Base-by-base conservation (phyloP, 73 alveolate genomes). In the Diophrys appendiculata region DNA sequence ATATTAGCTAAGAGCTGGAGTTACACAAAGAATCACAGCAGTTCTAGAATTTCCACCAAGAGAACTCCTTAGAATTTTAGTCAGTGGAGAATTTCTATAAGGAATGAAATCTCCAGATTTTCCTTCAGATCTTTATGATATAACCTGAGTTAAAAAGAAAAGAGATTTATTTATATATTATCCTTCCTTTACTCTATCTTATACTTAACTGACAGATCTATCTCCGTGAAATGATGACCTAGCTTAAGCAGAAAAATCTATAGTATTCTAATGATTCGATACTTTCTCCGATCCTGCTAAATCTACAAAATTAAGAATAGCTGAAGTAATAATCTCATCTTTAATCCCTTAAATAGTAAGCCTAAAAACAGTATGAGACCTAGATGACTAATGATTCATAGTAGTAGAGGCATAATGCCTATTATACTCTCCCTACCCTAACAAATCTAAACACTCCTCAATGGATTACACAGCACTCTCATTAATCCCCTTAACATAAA, bases 221-320 rank as follows among this genome's bases (percentile, higher is more conserved):
- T 23, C 29, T 28, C 80, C 73, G 28, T 86, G 24, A 25, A 64
- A 27, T 35, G 33, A 27, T 8, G 14, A 25, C 0, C 73, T 82
- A 30, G 78, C 27, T 33, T 82, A 43, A 43, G 60, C 60, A 43
- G 60, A 5, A 31, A 60, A 64, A 26, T 27, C 73, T 14, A 33
- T 35, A 25, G 5, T 52, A 53, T 35, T 82, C 81, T 65, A 52
- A 69, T 91, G 97, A 33, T 87, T 87, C 29, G 95, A 86, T 27
- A 95, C 85, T 67, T 95, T 94, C 78, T 97, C 99, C 72, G 98
- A 91, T 24, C 99, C 99, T 2, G 99, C 99, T 43, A 97, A 86
- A 87, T 97, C 99, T 11, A 97, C 98, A 88, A 97, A 91, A 69
- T 91, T 89, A 22, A 87, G 72, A 22, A 56, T 29, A 29, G 43